Conservation (phyloP, 345 rosid genomes). For the Murraya paniculata region DNA sequence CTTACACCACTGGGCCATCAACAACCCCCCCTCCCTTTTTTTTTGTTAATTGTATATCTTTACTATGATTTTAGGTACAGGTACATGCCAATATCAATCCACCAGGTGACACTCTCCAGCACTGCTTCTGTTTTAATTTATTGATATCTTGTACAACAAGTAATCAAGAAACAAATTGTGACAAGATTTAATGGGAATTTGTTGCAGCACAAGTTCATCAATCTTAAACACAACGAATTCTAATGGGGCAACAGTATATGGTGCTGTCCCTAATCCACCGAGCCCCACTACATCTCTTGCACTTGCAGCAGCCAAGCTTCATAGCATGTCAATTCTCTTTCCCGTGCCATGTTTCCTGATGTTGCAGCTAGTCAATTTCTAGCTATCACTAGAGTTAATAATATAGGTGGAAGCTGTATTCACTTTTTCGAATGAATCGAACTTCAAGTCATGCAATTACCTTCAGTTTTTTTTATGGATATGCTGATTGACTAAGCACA, state of each 20-base stretch:
- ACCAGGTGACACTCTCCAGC: conserved; percentile 41
- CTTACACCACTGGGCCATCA: too few relatives aligned
- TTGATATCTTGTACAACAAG: background rate
- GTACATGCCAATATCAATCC: conserved; percentile 55
- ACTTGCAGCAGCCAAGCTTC: conserved; percentile 17
- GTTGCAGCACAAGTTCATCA: conserved; percentile 62
- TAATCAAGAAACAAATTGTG: background rate
- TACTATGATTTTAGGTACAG: conserved; percentile 42
- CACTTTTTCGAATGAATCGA: background rate
- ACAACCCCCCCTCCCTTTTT: too few relatives aligned
- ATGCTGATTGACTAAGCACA: background rate
- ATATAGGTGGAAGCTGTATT: background rate
- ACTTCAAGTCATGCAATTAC: background rate
- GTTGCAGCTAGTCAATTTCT: conserved; percentile 4
- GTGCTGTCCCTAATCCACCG: conserved; percentile 47
- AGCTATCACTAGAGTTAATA: background rate
- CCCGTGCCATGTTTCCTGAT: conserved; percentile 2
- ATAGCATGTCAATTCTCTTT: background rate
- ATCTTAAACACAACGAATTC: conserved; percentile 64
- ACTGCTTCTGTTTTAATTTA: background rate
- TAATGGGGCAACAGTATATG: conserved; percentile 56
- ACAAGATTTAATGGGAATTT: background rate
- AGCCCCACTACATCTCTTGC: conserved; percentile 38
- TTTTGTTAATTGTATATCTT: background rate
- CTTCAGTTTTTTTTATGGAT: background rate